Evolutionary conservation across 2,329 filamentous ascomycete species (phyloP).

Genomic region (Colletotrichum cordylinicola): DNA sequence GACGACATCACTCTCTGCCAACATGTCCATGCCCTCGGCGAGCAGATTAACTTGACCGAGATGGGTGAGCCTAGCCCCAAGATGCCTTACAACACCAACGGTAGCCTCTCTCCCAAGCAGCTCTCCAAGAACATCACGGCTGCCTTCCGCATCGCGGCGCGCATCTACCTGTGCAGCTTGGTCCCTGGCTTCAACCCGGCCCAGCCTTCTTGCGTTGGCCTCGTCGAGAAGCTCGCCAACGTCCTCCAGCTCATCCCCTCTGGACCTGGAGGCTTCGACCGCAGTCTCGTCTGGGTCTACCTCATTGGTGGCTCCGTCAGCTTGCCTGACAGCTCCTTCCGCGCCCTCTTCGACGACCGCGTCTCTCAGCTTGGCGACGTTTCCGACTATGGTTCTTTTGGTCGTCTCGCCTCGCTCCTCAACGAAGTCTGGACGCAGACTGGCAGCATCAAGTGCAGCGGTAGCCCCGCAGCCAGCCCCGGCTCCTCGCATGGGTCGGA

Average conservation of each 20-base stretch:
- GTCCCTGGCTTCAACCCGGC: constrained; percentile 85
- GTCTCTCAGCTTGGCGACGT: constrained; percentile 76
- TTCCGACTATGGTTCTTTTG: constrained; percentile 84
- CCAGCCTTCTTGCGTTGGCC: constrained; percentile 74
- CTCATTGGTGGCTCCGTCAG: constrained; percentile 86
- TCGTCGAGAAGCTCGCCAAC: constrained; percentile 79
- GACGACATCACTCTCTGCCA: constrained; percentile 87
- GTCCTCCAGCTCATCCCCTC: constrained; percentile 83
- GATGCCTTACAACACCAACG: constrained; percentile 70
- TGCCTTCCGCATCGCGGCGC: constrained; percentile 88
- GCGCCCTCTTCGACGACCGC: constrained; percentile 78
- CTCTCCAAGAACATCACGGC: constrained; percentile 88
- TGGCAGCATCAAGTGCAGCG: constrained; percentile 52
- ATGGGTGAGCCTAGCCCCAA: constrained; percentile 62
- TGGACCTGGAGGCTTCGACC: constrained; percentile 84
- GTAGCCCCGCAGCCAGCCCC: constrained; percentile 29
- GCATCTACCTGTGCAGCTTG: constrained; percentile 96
- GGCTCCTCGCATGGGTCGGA: constrained; percentile 37
- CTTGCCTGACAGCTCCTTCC: constrained; percentile 75
- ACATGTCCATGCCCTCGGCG: constrained; percentile 86
- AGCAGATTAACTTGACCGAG: constrained; percentile 86
- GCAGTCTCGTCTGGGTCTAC: constrained; percentile 91
- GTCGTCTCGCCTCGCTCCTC: constrained; percentile 79
- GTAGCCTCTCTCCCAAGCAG: constrained; percentile 80
- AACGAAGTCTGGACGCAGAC: constrained; percentile 86